Conservation (phyloP, 352 stramenopile species). For the Phytophthora macrochlamydospora region DNA sequence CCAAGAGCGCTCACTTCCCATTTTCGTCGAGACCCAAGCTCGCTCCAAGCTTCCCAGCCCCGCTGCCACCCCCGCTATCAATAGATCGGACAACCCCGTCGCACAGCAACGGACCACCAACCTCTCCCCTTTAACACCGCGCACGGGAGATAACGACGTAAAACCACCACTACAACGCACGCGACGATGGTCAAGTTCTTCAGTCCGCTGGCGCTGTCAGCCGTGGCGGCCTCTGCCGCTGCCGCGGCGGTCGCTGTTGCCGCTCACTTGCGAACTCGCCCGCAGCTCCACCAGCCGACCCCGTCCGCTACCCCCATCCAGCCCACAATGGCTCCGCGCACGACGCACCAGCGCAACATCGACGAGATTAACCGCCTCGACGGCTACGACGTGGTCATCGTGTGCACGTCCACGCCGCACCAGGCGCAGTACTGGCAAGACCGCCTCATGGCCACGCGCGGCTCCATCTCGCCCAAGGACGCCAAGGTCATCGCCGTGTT, state of each 20-base stretch:
- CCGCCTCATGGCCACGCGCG: slow-evolving; percentile 89
- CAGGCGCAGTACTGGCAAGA: slow-evolving; percentile 98
- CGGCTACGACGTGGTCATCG: slow-evolving; percentile 96
- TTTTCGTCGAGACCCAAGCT: slow-evolving; percentile 13
- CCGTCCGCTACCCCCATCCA: background rate
- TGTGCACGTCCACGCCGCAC: slow-evolving; percentile 96
- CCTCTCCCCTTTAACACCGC: slow-evolving; percentile 3
- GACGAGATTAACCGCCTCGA: slow-evolving; percentile 87
- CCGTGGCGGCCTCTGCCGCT: slow-evolving; percentile 38
- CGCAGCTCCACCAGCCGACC: slow-evolving; percentile 20
- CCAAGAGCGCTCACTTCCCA: slow-evolving; percentile 25
- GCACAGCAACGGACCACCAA: slow-evolving; percentile 20
- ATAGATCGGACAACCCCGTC: slow-evolving; percentile 2
- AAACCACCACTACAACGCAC: background rate
- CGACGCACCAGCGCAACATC: slow-evolving; percentile 79
- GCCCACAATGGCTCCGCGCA: slow-evolving; percentile 37
- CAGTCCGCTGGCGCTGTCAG: slow-evolving; percentile 26
- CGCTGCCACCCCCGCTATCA: slow-evolving; percentile 17
- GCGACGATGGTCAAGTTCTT: slow-evolving; percentile 42
- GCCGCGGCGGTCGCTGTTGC: slow-evolving; percentile 28
- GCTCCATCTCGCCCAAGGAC: slow-evolving; percentile 76
- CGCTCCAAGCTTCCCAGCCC: background rate
- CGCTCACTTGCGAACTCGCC: slow-evolving; percentile 38
- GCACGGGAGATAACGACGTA: slow-evolving; percentile 19
- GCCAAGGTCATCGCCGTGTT: slow-evolving; percentile 95